Base-by-base conservation (phyloP, 2,329 filamentous ascomycete genomes). In the Coniochaeta sp. region DNA sequence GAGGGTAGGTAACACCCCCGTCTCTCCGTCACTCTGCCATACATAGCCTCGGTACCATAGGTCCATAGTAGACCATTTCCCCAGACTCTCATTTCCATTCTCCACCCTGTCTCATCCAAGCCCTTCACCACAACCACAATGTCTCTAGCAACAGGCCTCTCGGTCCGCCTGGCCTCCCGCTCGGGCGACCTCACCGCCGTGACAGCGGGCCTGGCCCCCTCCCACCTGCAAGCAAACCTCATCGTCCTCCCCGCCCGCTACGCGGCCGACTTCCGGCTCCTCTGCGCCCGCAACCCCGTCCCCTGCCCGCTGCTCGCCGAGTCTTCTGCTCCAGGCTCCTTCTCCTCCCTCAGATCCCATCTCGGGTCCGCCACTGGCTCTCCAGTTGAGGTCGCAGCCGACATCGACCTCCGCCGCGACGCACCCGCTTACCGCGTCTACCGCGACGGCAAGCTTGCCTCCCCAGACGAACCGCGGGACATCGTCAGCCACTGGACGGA, bases 261-360 rank as follows among this genome's bases (percentile, higher is more conserved):
- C 68, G 84, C 85, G 14, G 58, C 72, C 19, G 81, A 87, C 68
- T 88, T 87, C 69, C 77, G 80, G 14, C 69, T 77, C 19, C 79
- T 88, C 26, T 88, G 85, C 69, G 74, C 75, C 1, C 78, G 84
- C 56, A 88, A 88, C 64, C 82, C 85, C 2, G 84, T 87, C 0
- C 79, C 85, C 0, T 88, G 85, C 65, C 85, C 85, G 0, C 72
- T 88, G 0, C 73, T 88, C 10, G 83, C 79, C 14, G 79, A 83
- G 66, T 83, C 80, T 3, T 70, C 72, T 0, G 50, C 63, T 0
- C 70, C 74, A 0, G 84, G 84, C 3, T 66, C 72, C 44, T 80
- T 60, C 40, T 58, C 55, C 38, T 9, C 28, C 4, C 60, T 65
- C 19, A 61, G 36, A 32, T 77, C 75, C 4, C 69, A 71, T 61